Conservation (phyloP, 371 early-diverging fungal genomes). For the Lichtheimia hyalospora region DNA sequence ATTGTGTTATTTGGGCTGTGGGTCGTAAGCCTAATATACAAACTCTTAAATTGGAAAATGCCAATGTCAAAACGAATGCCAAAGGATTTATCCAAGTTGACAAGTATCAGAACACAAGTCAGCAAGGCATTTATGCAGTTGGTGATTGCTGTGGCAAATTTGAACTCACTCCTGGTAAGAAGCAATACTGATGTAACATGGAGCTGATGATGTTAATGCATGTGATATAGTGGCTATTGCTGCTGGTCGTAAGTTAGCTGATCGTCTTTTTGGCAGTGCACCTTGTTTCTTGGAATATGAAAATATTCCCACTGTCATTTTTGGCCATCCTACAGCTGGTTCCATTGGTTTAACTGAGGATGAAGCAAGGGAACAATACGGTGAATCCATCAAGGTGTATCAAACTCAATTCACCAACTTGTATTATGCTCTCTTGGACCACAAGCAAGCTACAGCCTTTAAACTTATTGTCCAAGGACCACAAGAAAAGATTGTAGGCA, state of each 20-base stretch:
- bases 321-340: conserved; percentile 93
- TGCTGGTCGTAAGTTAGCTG: conserved; percentile 88
- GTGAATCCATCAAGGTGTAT: conserved; percentile 83
- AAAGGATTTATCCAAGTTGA: conserved; percentile 77
- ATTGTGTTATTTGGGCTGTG: conserved; percentile 82
- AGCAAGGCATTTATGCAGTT: conserved; percentile 77
- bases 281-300: conserved; percentile 78
- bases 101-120: conserved; percentile 87
- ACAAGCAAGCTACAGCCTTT: conserved; percentile 88
- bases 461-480: conserved; percentile 85
- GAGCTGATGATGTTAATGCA: neutral
- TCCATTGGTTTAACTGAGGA: conserved; percentile 88
- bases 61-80: conserved; percentile 62
- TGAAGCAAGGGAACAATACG: conserved; percentile 75
- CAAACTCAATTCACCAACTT: conserved; percentile 85
- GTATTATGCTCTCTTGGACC: conserved; percentile 85
- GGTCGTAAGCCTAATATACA: conserved; percentile 82
- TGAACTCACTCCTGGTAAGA: conserved; percentile 87
- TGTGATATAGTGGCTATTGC: conserved; percentile 84
- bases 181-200: neutral
- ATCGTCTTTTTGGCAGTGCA: conserved; percentile 87
- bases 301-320: conserved; percentile 94
- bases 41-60: conserved; percentile 65
- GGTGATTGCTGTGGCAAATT: conserved; percentile 93
- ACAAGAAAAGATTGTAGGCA: conserved; percentile 93